These are phyloP conservation scores for Gloeophyllum trabeum DNA, from an alignment of 768 basidiomycete species.

Conservation along the genomic window DNA sequence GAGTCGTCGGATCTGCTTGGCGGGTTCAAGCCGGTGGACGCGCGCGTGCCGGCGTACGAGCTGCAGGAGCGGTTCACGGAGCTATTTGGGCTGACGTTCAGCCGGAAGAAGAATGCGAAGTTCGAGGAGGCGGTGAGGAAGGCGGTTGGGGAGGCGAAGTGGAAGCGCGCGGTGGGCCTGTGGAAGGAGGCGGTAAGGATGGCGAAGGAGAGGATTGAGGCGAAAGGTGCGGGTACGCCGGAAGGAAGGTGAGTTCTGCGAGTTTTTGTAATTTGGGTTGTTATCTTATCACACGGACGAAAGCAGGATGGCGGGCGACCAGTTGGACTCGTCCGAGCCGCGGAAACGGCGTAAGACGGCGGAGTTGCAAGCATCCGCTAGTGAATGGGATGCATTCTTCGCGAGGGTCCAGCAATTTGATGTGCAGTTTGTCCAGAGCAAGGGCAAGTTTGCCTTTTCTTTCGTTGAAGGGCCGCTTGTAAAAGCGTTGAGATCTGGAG, in stretches of 20 bases:
- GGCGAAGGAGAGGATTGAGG: constrained; percentile 52
- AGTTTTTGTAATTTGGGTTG: neutral
- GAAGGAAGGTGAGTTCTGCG: constrained; percentile 7
- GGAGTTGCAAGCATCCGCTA: constrained; percentile 30
- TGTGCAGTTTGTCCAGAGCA: constrained; percentile 76
- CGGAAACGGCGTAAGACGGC: constrained; percentile 66
- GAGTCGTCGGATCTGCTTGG: constrained; percentile 91
- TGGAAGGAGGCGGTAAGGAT: constrained; percentile 73
- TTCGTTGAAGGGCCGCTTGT: constrained; percentile 97
- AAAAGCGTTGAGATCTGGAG: constrained; percentile 75
- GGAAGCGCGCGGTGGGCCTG: constrained; percentile 73
- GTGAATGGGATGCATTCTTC: constrained; percentile 59
- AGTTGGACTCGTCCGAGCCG: constrained; percentile 32
- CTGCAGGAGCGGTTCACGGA: constrained; percentile 68
- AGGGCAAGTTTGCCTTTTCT: constrained; percentile 85
- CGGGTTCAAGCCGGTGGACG: constrained; percentile 93
- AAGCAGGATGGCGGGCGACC: neutral
- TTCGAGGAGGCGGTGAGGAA: constrained; percentile 76
- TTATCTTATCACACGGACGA: neutral
- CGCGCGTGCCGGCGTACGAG: constrained; percentile 60
- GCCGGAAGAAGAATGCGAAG: constrained; percentile 78
- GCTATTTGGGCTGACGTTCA: constrained; percentile 81
- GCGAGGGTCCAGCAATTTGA: constrained; percentile 71
- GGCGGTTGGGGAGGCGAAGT: constrained; percentile 72
- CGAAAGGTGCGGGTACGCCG: constrained; percentile 19